Percentiles rank a stretch among this genome's conserved stretches.
Evolutionary conservation across 306 rosid species (phyloP).

Genomic region (Lithocarpus polystachyus): DNA sequence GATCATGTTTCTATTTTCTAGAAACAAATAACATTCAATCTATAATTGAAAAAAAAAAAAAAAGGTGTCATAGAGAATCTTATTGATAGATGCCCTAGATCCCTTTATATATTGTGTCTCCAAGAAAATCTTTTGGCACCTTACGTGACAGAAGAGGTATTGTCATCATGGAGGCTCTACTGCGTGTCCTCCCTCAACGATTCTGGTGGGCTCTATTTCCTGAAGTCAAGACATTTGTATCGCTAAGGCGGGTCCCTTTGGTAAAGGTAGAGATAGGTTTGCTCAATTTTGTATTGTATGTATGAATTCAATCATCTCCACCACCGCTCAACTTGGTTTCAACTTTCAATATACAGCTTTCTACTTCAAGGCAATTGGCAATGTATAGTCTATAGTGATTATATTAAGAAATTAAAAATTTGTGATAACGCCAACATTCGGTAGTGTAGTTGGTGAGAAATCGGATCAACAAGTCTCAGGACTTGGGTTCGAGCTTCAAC

Average conservation of each 20-base stretch:
- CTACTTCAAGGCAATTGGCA: no score
- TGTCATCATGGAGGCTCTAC: slow-evolving; percentile 35
- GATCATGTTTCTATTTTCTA: no score
- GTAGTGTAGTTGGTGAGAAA: no score
- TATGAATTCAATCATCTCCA: slow-evolving; percentile 13
- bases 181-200: slow-evolving; percentile 14
- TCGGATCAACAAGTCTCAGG: no score
- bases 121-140: slow-evolving; percentile 31
- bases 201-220: slow-evolving; percentile 16
- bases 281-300: slow-evolving; percentile 23
- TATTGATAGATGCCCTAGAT: slow-evolving; percentile 20
- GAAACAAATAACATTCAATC: no score
- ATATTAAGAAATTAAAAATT: no score
- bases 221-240: slow-evolving; percentile 28
- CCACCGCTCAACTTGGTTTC: slow-evolving; percentile 17
- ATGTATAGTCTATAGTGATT: no score
- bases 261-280: slow-evolving; percentile 34
- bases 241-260: slow-evolving; percentile 28
- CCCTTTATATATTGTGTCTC: slow-evolving; percentile 28
- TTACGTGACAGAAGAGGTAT: slow-evolving; percentile 16
- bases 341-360: not conserved
- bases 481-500: no score
- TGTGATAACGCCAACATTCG: no score
- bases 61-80: slow-evolving; percentile 15
- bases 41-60: no score